These are phyloP conservation scores for Sordariomycetes sp. DNA, from an alignment of 2,329 filamentous ascomycete species.

Conservation along the genomic window DNA sequence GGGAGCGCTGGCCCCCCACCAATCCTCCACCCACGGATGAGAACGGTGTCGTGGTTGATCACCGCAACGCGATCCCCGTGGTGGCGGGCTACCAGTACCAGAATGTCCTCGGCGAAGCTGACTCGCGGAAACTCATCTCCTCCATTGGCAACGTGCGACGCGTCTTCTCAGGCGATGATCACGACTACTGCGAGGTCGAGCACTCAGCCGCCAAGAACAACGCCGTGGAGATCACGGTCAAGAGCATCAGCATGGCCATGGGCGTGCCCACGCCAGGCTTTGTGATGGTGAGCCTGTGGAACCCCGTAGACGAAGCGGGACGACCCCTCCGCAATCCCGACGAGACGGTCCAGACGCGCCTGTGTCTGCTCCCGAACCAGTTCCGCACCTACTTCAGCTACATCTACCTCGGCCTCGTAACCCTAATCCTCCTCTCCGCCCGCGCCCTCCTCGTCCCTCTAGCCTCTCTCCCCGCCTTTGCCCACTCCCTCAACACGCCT, in stretches of 20 bases:
- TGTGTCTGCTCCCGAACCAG: conserved; percentile 85
- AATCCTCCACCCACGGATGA: conserved; percentile 32
- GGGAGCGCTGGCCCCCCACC: conserved; percentile 71
- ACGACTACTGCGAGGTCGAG: conserved; percentile 89
- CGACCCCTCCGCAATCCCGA: conserved; percentile 26
- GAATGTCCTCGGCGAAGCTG: conserved; percentile 69
- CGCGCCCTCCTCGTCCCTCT: conserved; percentile 44
- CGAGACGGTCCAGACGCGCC: conserved; percentile 68
- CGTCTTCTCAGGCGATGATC: conserved; percentile 91
- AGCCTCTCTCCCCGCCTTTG: conserved; percentile 38
- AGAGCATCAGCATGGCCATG: conserved; percentile 94
- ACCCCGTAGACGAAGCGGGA: conserved; percentile 59
- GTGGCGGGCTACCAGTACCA: conserved; percentile 86
- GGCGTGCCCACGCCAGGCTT: conserved; percentile 81
- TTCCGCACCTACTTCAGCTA: conserved; percentile 76
- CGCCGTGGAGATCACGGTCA: conserved; percentile 80
- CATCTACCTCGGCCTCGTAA: conserved; percentile 43
- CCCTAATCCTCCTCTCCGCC: conserved; percentile 32
- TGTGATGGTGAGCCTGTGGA: conserved; percentile 79
- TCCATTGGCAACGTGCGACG: conserved; percentile 72
- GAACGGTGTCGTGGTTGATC: conserved; percentile 28
- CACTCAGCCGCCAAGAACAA: conserved; percentile 57
- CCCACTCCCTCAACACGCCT: conserved; percentile 26
- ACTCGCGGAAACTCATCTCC: conserved; percentile 64
- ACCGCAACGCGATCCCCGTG: conserved; percentile 68